Evolutionary conservation across 208 protist species (phyloP).

Genomic region (Acanthamoeba castellanii): DNA sequence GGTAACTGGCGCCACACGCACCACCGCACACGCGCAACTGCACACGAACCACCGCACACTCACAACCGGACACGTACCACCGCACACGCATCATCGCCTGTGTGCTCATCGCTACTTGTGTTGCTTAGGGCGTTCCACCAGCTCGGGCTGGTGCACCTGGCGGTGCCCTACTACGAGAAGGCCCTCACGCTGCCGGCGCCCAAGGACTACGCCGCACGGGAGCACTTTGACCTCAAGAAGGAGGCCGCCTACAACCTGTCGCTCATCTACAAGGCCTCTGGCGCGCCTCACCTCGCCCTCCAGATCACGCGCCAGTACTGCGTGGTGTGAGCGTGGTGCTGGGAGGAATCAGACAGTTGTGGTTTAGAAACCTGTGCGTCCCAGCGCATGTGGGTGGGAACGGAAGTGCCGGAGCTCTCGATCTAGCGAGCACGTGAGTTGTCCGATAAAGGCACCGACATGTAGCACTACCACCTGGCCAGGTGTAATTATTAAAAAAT

Average conservation of each 20-base stretch:
- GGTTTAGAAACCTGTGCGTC: too few relatives aligned
- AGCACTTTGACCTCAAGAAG: constrained; percentile 7
- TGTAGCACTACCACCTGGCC: too few relatives aligned
- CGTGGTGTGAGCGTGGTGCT: background rate
- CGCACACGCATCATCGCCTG: background rate
- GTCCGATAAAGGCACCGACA: too few relatives aligned
- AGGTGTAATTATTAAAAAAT: too few relatives aligned
- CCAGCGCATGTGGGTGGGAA: too few relatives aligned
- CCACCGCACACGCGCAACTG: background rate
- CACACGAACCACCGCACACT: too few relatives aligned
- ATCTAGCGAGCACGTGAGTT: too few relatives aligned
- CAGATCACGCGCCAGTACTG: constrained; percentile 42
- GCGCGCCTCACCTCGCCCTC: constrained; percentile 22
- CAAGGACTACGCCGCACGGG: background rate
- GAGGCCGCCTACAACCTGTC: constrained; percentile 71
- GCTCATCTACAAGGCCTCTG: constrained; percentile 66
- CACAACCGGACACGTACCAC: too few relatives aligned
- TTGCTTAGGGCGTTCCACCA: constrained; percentile 31
- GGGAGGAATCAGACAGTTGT: too few relatives aligned
- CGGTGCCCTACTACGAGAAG: constrained; percentile 62
- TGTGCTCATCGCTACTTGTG: background rate
- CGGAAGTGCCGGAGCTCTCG: too few relatives aligned
- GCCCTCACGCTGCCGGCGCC: constrained; percentile 15
- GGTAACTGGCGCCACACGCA: background rate
- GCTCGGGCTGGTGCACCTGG: constrained; percentile 54